Evolutionary conservation across 768 basidiomycete genomes (phyloP).

Genomic region (Kwoniella botswanensis): DNA sequence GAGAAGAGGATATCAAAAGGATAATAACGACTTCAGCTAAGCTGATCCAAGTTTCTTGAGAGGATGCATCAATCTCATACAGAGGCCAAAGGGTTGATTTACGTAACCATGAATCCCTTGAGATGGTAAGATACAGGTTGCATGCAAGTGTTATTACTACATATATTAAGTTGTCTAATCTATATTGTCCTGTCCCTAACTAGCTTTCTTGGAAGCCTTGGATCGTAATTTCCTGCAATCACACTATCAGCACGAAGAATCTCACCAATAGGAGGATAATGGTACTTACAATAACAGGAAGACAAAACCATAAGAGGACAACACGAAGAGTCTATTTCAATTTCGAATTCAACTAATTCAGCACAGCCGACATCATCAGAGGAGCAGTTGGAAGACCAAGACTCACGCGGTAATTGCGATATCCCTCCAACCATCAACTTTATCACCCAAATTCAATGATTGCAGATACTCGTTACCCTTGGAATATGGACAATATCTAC

Average conservation of each 20-base stretch:
- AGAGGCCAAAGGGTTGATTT: too few species aligned
- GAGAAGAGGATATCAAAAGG: too few species aligned
- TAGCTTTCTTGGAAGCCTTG: conserved; percentile 50
- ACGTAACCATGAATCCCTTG: too few species aligned
- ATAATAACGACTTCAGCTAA: too few species aligned
- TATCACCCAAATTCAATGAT: conserved; percentile 37
- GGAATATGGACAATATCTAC: conserved; percentile 48
- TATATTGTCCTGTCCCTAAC: background rate
- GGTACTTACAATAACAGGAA: conserved; percentile 33
- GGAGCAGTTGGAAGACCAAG: background rate
- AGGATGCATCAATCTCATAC: too few species aligned
- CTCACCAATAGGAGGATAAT: background rate
- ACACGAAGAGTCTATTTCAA: conserved; percentile 11
- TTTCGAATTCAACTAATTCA: background rate
- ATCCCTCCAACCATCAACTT: conserved; percentile 40
- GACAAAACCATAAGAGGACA: conserved; percentile 28
- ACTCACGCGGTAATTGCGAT: conserved; percentile 44
- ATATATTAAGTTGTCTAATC: too few species aligned
- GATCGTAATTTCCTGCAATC: conserved; percentile 43
- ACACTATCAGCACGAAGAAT: background rate
- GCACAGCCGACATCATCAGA: background rate
- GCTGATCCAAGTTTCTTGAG: too few species aligned
- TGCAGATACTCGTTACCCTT: conserved; percentile 51
- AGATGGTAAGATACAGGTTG: too few species aligned
- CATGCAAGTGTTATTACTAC: too few species aligned